Evolutionary conservation across 129 eudicot genomes (phyloP).

Genomic region (Pseudognaphalium luteoalbum): DNA sequence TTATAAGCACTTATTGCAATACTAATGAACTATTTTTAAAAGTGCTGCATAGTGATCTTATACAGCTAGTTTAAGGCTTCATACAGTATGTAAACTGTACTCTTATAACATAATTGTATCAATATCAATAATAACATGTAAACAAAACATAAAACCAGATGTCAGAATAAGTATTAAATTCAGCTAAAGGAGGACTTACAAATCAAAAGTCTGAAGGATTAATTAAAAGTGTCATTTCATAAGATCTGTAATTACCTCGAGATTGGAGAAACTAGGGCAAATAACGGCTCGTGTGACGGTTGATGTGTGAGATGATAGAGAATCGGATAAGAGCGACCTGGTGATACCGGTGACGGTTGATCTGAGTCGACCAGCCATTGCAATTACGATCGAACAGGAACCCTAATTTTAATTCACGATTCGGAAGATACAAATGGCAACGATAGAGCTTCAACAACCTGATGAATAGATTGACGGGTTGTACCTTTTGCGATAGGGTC

Average conservation of each 20-base stretch:
- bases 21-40: too few relatives aligned
- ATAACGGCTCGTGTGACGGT: constrained; percentile 32
- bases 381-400: constrained; percentile 42
- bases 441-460: background rate
- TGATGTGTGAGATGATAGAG: constrained; percentile 40
- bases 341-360: constrained; percentile 44
- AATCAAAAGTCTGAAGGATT: background rate
- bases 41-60: too few relatives aligned
- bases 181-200: background rate
- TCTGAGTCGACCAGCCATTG: constrained; percentile 50
- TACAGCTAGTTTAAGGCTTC: too few relatives aligned
- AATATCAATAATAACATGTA: too few relatives aligned
- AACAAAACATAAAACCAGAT: too few relatives aligned
- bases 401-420: constrained; percentile 5
- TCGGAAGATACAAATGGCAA: background rate
- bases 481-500: background rate
- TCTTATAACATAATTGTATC: too few relatives aligned
- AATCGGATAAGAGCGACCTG: constrained; percentile 37
- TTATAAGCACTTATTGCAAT: too few relatives aligned
- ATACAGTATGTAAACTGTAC: too few relatives aligned
- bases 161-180: background rate
- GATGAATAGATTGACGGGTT: background rate
- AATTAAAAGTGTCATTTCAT: background rate
- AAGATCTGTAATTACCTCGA: constrained; percentile 37
- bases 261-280: constrained; percentile 36